These are phyloP conservation scores for Ascochyta fabae DNA, from an alignment of 2,329 filamentous ascomycete genomes.

Conservation along the genomic window DNA sequence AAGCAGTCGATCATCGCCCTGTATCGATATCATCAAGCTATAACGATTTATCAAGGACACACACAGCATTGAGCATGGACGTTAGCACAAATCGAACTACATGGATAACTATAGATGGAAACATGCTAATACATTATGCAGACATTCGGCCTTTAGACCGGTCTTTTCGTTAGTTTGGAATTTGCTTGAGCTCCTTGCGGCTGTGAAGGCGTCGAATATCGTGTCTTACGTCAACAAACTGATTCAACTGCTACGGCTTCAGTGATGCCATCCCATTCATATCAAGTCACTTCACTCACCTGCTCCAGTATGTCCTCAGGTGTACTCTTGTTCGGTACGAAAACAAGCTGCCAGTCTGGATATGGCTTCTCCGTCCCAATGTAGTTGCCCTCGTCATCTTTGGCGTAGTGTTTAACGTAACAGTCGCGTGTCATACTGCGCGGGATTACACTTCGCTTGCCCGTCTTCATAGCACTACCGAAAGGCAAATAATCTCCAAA, in stretches of 20 bases:
- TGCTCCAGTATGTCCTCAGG: constrained; percentile 13
- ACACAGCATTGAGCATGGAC: too few species aligned
- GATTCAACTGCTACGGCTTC: constrained; percentile 1
- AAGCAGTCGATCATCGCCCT: too few species aligned
- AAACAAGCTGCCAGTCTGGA: constrained; percentile 10
- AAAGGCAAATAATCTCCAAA: constrained; percentile 13
- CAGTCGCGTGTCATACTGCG: constrained; percentile 17
- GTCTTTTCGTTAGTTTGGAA: background rate
- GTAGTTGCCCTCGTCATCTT: constrained; percentile 14
- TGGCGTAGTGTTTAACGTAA: constrained; percentile 16
- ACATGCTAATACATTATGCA: background rate
- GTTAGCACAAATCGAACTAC: too few species aligned
- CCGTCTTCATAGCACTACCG: constrained; percentile 8
- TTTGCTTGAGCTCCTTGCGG: constrained; percentile 9
- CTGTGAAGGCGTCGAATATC: constrained; percentile 7
- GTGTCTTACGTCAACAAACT: constrained; percentile 15
- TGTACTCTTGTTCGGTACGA: constrained; percentile 13
- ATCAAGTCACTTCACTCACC: background rate
- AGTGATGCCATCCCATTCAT: background rate
- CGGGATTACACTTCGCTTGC: constrained; percentile 9
- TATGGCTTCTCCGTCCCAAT: constrained; percentile 15
- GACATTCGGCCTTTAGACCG: too few species aligned
- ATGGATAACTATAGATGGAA: background rate
- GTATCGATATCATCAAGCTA: too few species aligned
- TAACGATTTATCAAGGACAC: too few species aligned